Conservation (phyloP, 2,329 filamentous ascomycete species). For the Hymenoscyphus albidus region DNA sequence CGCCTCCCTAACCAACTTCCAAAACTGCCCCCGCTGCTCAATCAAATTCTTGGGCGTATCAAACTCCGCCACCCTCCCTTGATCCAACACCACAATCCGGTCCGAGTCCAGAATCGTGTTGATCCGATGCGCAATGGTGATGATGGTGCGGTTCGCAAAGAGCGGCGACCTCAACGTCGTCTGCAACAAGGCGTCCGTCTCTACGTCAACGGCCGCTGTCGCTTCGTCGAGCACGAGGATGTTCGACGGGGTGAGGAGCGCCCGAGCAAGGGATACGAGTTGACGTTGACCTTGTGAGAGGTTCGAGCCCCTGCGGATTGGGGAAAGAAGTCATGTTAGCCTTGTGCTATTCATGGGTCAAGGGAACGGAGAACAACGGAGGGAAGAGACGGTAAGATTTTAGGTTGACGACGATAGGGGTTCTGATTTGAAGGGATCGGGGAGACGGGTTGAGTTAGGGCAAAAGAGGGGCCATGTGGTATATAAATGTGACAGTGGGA, state of each 20-base stretch:
- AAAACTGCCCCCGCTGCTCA: constrained; percentile 73
- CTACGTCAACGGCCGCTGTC: constrained; percentile 70
- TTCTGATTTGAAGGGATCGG: constrained; percentile 8
- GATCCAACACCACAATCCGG: constrained; percentile 88
- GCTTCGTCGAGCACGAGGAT: constrained; percentile 97
- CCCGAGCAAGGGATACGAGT: constrained; percentile 87
- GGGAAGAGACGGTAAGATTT: constrained; percentile 8
- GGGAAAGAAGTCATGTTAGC: constrained; percentile 8
- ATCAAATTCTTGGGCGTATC: constrained; percentile 79
- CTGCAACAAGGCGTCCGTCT: constrained; percentile 66
- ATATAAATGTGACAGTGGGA: constrained; percentile 9
- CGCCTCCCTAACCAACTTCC: constrained; percentile 86
- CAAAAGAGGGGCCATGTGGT: constrained; percentile 9
- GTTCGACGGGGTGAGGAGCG: constrained; percentile 91
- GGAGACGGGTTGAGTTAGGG: constrained; percentile 14
- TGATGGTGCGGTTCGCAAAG: constrained; percentile 91
- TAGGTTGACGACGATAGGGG: constrained; percentile 3
- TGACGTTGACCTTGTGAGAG: constrained; percentile 93
- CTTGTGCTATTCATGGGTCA: constrained; percentile 1
- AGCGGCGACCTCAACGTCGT: constrained; percentile 58
- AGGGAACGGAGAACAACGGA: constrained; percentile 6
- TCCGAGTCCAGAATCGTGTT: constrained; percentile 92
- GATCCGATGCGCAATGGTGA: constrained; percentile 96
- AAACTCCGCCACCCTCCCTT: constrained; percentile 87
- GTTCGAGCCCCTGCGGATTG: constrained; percentile 67